Conservation (phyloP, 805 yeast species). For the Yarrowia sp. region DNA sequence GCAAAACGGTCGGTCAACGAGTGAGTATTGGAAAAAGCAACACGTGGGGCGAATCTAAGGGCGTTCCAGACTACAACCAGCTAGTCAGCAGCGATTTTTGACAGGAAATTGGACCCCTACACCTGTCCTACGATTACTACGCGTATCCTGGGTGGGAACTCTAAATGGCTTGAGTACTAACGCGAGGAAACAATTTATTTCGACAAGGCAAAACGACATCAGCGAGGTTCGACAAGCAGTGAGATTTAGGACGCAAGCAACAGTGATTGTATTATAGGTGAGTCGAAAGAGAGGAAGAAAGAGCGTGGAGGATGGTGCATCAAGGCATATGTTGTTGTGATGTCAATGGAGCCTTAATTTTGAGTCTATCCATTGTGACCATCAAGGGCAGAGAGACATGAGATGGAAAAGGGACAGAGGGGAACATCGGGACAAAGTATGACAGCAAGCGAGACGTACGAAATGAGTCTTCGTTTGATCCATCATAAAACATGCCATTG, state of each 20-base stretch:
- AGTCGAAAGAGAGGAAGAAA: background rate
- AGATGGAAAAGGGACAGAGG: too few species aligned
- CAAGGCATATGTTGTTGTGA: background rate
- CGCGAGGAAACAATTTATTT: slow-evolving; percentile 19
- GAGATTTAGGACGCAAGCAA: slow-evolving; percentile 24
- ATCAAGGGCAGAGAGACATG: too few species aligned
- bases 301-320: background rate
- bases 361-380: slow-evolving; percentile 3
- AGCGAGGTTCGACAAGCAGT: slow-evolving; percentile 15
- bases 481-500: too few species aligned
- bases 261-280: slow-evolving; percentile 33
- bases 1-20: slow-evolving; percentile 21
- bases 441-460: too few species aligned
- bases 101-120: slow-evolving; percentile 3
- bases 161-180: slow-evolving; percentile 26
- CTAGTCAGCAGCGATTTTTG: background rate
- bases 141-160: slow-evolving; percentile 25
- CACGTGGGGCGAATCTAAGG: background rate
- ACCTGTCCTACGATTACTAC: slow-evolving; percentile 12
- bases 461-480: too few species aligned
- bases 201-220: slow-evolving; percentile 15
- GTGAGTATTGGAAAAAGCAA: slow-evolving; percentile 14
- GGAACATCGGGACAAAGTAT: too few species aligned
- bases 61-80: background rate
- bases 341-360: slow-evolving; percentile 35